Percentiles rank a stretch among this genome's conserved stretches.
Conservation (phyloP, 805 yeast species). For the Ogataea trehaloabstinens region DNA sequence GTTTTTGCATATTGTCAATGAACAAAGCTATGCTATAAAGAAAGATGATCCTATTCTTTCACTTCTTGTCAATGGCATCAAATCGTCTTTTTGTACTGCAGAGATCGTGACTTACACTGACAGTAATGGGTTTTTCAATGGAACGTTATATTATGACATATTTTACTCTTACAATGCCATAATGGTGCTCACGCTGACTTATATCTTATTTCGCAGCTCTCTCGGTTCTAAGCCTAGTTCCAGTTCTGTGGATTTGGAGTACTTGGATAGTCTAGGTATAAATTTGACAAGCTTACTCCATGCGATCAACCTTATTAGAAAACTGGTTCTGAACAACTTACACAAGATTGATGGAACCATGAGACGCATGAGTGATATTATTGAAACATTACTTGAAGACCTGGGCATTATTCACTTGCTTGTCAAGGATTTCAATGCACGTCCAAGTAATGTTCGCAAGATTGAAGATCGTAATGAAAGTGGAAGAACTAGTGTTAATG, state of each 20-base stretch:
- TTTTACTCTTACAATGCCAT: constrained; percentile 43
- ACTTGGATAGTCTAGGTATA: constrained; percentile 29
- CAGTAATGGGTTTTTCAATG: constrained; percentile 39
- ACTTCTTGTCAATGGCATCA: constrained; percentile 39
- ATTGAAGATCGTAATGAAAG: constrained; percentile 30
- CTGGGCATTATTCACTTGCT: constrained; percentile 36
- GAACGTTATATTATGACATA: constrained; percentile 44
- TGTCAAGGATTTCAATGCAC: constrained; percentile 28
- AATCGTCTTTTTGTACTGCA: constrained; percentile 39
- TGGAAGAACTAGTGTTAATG: constrained; percentile 33
- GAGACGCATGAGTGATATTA: constrained; percentile 41
- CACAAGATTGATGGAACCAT: constrained; percentile 40
- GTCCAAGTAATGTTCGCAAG: constrained; percentile 28
- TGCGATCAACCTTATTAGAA: constrained; percentile 35
- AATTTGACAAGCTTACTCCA: constrained; percentile 27
- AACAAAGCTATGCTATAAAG: constrained; percentile 34
- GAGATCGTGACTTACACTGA: constrained; percentile 35
- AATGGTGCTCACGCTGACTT: constrained; percentile 40
- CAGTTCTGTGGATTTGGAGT: constrained; percentile 27
- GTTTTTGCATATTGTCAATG: constrained; percentile 37
- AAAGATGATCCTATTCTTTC: constrained; percentile 42
- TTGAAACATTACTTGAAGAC: constrained; percentile 41
- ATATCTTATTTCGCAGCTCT: constrained; percentile 32
- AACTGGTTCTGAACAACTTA: constrained; percentile 30
- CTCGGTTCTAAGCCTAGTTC: constrained; percentile 16